Evolutionary conservation across 2,329 filamentous ascomycete genomes (phyloP).

Genomic region (Pseudocercospora fijiensis): DNA sequence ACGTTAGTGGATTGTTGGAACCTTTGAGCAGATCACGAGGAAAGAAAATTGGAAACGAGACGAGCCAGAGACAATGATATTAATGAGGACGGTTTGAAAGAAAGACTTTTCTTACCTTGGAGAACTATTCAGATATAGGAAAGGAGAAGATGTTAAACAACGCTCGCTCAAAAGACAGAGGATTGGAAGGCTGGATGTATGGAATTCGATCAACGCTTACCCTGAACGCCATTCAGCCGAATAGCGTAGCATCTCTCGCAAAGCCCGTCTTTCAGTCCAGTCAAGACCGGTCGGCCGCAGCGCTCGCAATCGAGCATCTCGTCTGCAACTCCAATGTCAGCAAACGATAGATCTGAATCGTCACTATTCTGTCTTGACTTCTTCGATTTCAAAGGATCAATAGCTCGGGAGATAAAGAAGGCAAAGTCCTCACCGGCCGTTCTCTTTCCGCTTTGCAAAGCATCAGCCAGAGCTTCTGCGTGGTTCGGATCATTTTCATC

Average conservation of each 20-base stretch:
- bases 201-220: slow-evolving; percentile 10
- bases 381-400: slow-evolving; percentile 20
- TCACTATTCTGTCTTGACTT: slow-evolving; percentile 8
- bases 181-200: neutral
- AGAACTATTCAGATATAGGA: neutral
- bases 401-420: slow-evolving; percentile 13
- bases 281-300: slow-evolving; percentile 15
- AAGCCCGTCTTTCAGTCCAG: slow-evolving; percentile 15
- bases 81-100: neutral
- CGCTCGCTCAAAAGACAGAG: neutral
- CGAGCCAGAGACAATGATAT: neutral
- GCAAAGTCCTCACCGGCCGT: slow-evolving; percentile 21
- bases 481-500: neutral
- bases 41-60: neutral
- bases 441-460: neutral
- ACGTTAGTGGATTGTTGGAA: neutral
- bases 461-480: slow-evolving; percentile 2
- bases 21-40: neutral
- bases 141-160: neutral
- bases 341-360: slow-evolving; percentile 24
- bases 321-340: slow-evolving; percentile 23
- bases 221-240: slow-evolving; percentile 8
- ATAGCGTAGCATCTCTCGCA: slow-evolving; percentile 17
- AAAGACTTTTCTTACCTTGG: neutral
- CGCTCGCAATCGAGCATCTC: slow-evolving; percentile 20